Conservation (phyloP, 805 yeast genomes). For the Millerago galiae region DNA sequence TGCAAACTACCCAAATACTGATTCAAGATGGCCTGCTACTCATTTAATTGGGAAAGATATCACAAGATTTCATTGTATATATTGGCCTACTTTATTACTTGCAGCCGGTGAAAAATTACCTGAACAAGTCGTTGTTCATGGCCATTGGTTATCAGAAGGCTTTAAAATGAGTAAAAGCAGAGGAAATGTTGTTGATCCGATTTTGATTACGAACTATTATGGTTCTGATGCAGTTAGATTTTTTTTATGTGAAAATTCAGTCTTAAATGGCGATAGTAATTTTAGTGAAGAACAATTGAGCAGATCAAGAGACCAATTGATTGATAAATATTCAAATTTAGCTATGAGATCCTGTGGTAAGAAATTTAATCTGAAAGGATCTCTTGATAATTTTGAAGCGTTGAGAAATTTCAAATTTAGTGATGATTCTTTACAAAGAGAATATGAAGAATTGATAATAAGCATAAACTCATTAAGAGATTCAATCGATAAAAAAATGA, state of each 20-base stretch:
- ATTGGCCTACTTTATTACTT: constrained; percentile 89
- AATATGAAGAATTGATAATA: constrained; percentile 20
- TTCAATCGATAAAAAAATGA: constrained; percentile 38
- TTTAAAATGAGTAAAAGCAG: constrained; percentile 88
- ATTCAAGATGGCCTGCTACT: constrained; percentile 29
- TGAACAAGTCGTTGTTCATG: constrained; percentile 73
- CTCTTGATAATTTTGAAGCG: constrained; percentile 24
- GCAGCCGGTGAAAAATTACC: constrained; percentile 77
- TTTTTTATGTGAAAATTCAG: constrained; percentile 70
- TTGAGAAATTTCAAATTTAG: constrained; percentile 5
- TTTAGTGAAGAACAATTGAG: constrained; percentile 55
- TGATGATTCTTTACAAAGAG: constrained; percentile 6
- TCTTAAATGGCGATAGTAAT: constrained; percentile 71
- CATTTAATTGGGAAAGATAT: constrained; percentile 94
- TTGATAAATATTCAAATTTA: constrained; percentile 80
- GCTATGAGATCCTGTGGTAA: constrained; percentile 67
- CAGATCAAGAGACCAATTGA: constrained; percentile 53
- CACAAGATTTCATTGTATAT: constrained; percentile 77
- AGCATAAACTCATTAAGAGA: constrained; percentile 30
- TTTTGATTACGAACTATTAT: constrained; percentile 51
- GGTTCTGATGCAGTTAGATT: constrained; percentile 73
- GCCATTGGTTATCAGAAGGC: constrained; percentile 91
- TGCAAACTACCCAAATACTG: constrained; percentile 45
- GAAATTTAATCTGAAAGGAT: constrained; percentile 51
- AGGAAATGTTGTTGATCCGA: constrained; percentile 93